These are phyloP conservation scores for Metschnikowia henanensis DNA, from an alignment of 805 yeast species.

Conservation along the genomic window DNA sequence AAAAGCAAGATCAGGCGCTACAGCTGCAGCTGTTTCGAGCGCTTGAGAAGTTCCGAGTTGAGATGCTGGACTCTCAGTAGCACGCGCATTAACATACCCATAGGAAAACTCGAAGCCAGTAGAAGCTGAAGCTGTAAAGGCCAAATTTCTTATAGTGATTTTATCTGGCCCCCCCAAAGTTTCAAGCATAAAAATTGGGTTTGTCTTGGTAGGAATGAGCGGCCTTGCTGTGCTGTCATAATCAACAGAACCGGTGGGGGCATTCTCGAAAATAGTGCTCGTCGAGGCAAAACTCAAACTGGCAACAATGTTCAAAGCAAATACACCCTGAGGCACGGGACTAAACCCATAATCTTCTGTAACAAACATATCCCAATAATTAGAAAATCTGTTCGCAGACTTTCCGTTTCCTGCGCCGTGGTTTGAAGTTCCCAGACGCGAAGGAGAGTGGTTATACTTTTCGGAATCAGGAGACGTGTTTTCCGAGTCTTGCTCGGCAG, in stretches of 20 bases:
- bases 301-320: not conserved
- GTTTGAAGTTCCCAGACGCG: not conserved
- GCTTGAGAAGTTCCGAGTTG: too few relatives aligned
- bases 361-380: not conserved
- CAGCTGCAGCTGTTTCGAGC: too few relatives aligned
- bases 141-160: conserved; percentile 3
- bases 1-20: too few relatives aligned
- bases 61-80: not conserved
- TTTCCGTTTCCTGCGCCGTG: not conserved
- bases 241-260: not conserved
- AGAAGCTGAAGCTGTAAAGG: not conserved
- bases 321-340: not conserved
- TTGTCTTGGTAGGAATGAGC: not conserved
- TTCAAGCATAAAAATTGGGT: conserved; percentile 2
- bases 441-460: not conserved
- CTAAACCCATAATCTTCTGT: not conserved
- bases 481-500: not conserved
- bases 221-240: not conserved
- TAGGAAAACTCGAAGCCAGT: not conserved
- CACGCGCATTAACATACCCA: not conserved
- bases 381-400: not conserved
- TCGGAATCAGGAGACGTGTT: not conserved
- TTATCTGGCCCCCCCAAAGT: conserved; percentile 1
- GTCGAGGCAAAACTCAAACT: conserved; percentile 2
- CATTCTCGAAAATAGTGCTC: not conserved